Base-by-base conservation (phyloP, 805 yeast genomes). In the Metschnikowia aberdeeniae region DNA sequence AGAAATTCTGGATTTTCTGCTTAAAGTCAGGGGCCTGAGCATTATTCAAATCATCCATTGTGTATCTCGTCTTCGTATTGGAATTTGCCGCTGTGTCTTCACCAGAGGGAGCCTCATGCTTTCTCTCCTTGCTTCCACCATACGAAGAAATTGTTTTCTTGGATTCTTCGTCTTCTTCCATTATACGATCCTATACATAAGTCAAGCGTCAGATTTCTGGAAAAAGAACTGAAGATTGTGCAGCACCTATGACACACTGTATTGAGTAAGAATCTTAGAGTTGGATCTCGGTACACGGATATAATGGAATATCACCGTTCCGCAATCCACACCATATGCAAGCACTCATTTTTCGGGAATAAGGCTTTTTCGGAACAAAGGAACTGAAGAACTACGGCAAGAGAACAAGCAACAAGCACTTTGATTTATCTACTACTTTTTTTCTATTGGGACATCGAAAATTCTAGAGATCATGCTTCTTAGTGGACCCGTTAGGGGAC, bases 11-110 rank as follows among this genome's bases (percentile, higher is more conserved):
- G 19, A 50, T 11, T 33, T 37, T 42, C 34, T 31, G 45, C 39
- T 36, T 32, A 26, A 50, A 46, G 32, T 36, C 13, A 20, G 57
- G 55, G 13, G 57, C 40, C 30, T 14, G 30, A 6, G 55, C 53
- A 9, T 27, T 26, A 11, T 27, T 31, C 22, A 47, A 46, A 35
- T 50, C 56, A 13, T 47, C 49, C 44, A 52, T 45, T 6, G 56
- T 45, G 27, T 45, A 45, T 14, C 31, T 48, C 6, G n/a, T 29
- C 20, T 34, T 41, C 28, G 28, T 20, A 22, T 26, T 17, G 9
- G 24, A 34, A 6, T 36, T 36, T 13, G 40, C 30, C 36, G 47
- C 26, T 20, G 34, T 24, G 12, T 39, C 42, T 20, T 39, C 35
- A 12, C 30, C 29, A 11, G 29, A 39, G 28, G 36, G 8, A 13